phyloP scores from a whole-genome alignment of 2,329 filamentous ascomycete species.

The Arthrobotrys sphaeroides region DNA sequence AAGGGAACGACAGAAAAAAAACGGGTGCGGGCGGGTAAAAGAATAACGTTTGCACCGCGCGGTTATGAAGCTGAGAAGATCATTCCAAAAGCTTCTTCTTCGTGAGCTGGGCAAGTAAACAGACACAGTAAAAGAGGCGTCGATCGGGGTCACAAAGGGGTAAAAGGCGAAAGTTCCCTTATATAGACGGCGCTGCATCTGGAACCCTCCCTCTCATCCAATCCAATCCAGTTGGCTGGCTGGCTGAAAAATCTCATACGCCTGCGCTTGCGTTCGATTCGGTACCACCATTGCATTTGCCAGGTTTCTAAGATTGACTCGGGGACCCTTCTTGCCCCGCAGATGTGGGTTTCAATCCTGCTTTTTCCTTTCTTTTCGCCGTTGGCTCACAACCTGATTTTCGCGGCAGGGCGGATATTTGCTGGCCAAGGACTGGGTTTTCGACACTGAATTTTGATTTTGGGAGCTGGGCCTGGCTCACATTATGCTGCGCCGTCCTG shows the following conservation, averaged over 20 bases:
- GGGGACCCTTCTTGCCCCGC: no score
- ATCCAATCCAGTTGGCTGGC: no score
- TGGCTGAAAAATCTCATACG: not conserved
- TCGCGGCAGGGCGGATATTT: conserved; percentile 7
- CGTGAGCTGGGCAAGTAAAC: not conserved
- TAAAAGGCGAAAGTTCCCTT: not conserved
- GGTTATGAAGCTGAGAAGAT: not conserved
- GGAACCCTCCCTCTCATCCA: no score
- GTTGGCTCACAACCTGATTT: no score
- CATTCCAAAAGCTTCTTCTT: not conserved
- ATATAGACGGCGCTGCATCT: not conserved
- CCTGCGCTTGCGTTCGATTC: not conserved
- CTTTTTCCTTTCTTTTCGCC: not conserved
- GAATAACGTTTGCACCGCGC: no score
- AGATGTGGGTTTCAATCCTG: not conserved
- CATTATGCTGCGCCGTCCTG: not conserved
- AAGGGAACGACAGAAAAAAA: no score
- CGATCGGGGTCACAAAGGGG: not conserved
- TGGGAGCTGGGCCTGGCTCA: not conserved
- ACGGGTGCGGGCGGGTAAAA: no score
- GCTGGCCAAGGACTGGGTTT: not conserved
- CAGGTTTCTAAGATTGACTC: not conserved
- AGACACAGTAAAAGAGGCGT: no score
- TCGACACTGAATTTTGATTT: no score
- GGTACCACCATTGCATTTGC: not conserved